Base-by-base conservation (phyloP, 1,284 basidiomycete genomes). In the Ceratobasidium sp. region DNA sequence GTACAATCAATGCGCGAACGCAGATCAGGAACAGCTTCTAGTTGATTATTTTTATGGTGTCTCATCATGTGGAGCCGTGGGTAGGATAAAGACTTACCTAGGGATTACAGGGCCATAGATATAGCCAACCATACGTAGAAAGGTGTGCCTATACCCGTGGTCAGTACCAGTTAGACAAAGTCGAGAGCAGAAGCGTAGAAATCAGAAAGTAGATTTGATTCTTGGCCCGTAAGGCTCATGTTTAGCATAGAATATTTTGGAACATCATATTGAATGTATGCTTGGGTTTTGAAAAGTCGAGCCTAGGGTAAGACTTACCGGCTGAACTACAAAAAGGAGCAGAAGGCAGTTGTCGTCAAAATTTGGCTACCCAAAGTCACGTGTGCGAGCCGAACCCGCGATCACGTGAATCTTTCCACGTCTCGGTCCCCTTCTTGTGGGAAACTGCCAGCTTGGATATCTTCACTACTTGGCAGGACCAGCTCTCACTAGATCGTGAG, bases 171-270 rank as follows among this genome's bases (percentile, higher is more conserved):
- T 8, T 26, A 21, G 43, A 55, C 16, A 48, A 6, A 52, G 32
- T 30, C 26, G 16, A 34, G n/a, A 39, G n/a, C 39, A 43, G 18
- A 39, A 18, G 41, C n/a, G 30, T 39, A 14, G 12, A 46, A 46
- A 30, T 58, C 53, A 70, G 65, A 70, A 30, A 21, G 18, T 14
- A 30, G 48, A 41, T 55, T 70, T 57, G 65, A 70, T 58, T 70
- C 65, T 70, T 70, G 28, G 65, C 65, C 64, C 32, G 30, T 30
- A 45, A 57, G 65, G 65, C 65, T 70, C 65, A 58, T 70, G 21
- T 70, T 70, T 70, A 70, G 65, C 65, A 70, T 70, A 70, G 65
- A 70, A 70, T 70, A 70, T 70, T 70, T 70, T 70, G 53, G 52
- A 58, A 46, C 65, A 70, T 70, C 65, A 57, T 14, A 36, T 26